Evolutionary conservation across 1,284 basidiomycete genomes (phyloP).

Genomic region (Melampsora americana): DNA sequence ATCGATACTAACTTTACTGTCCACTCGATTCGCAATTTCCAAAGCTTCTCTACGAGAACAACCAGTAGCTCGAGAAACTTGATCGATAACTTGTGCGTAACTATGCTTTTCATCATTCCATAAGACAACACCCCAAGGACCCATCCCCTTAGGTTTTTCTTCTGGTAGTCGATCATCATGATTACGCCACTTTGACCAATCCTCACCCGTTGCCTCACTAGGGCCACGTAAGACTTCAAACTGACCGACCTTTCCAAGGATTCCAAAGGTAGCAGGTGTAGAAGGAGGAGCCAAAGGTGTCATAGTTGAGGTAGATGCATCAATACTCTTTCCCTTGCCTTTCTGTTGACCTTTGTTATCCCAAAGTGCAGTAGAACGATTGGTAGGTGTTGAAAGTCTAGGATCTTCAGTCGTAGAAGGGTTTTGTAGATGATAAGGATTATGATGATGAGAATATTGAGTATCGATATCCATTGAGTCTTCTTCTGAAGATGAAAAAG

Average conservation of each 20-base stretch:
- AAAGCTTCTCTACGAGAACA: conserved; percentile 65
- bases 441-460: conserved; percentile 17
- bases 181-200: conserved; percentile 39
- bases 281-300: neutral
- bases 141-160: conserved; percentile 54
- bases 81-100: conserved; percentile 79
- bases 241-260: conserved; percentile 3
- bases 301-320: conserved; percentile 2
- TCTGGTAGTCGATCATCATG: conserved; percentile 19
- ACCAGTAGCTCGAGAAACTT: conserved; percentile 68
- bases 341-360: conserved; percentile 26
- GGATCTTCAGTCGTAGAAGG: conserved; percentile 15
- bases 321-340: conserved; percentile 41
- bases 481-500: conserved; percentile 18
- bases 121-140: conserved; percentile 77
- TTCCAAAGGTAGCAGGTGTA: conserved; percentile 10
- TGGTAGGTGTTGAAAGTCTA: conserved; percentile 21
- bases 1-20: conserved; percentile 60
- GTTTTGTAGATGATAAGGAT: conserved; percentile 35
- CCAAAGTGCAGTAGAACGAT: conserved; percentile 25
- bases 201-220: conserved; percentile 3
- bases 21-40: conserved; percentile 67
- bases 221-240: conserved; percentile 19
- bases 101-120: conserved; percentile 99
- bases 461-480: conserved; percentile 41